These are phyloP conservation scores for Pyricularia sp. DNA, from an alignment of 2,329 filamentous ascomycete species.

Conservation along the genomic window DNA sequence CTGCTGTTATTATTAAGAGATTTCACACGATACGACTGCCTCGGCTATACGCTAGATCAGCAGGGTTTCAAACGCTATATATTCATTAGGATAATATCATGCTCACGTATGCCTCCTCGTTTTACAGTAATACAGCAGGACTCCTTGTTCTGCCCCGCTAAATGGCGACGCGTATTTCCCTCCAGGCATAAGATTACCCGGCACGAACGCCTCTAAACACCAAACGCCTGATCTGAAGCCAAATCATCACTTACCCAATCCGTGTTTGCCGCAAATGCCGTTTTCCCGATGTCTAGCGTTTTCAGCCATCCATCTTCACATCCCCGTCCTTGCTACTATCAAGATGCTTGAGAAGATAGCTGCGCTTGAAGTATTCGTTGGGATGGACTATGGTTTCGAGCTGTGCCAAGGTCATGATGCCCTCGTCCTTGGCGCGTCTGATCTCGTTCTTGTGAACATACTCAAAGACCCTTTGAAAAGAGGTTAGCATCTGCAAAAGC, in stretches of 20 bases:
- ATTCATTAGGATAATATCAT: not conserved
- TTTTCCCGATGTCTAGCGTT: not conserved
- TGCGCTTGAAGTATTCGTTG: constrained; percentile 96
- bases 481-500: constrained; percentile 8
- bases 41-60: not conserved
- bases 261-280: not conserved
- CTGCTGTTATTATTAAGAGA: not conserved
- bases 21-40: not conserved
- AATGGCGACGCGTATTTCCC: not conserved
- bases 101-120: not conserved
- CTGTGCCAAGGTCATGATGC: constrained; percentile 62
- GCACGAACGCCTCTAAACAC: not conserved
- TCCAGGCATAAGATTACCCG: not conserved
- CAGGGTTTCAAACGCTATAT: not conserved
- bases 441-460: constrained; percentile 71
- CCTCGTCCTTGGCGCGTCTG: constrained; percentile 66
- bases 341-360: constrained; percentile 78
- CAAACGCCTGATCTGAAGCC: not conserved
- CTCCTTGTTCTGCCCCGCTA: not conserved
- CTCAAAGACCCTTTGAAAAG: constrained; percentile 65
- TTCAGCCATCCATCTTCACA: constrained; percentile 47
- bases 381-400: constrained; percentile 94
- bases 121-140: not conserved
- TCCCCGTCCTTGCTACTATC: constrained; percentile 41
- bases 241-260: not conserved